Conservation (phyloP, 768 basidiomycete species). For the Kwoniella heveanensis region DNA sequence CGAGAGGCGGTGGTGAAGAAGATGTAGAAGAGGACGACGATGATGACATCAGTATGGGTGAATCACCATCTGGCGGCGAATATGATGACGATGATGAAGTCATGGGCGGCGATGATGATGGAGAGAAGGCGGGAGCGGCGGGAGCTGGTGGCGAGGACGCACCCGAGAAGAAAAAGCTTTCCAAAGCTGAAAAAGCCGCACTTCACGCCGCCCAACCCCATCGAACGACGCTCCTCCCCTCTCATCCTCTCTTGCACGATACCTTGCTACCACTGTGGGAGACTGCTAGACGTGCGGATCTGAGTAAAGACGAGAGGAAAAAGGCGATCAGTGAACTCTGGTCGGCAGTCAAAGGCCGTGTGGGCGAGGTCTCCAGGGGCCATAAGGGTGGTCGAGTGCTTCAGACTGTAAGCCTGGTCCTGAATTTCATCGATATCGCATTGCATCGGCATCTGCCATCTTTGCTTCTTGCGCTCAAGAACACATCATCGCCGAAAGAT, state of each 20-base stretch:
- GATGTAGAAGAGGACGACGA: slow-evolving; percentile 32
- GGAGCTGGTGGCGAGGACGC: slow-evolving; percentile 16
- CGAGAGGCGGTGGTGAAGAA: slow-evolving; percentile 36
- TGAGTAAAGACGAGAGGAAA: slow-evolving; percentile 70
- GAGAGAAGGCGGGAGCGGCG: slow-evolving; percentile 9
- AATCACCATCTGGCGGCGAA: slow-evolving; percentile 20
- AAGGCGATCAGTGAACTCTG: slow-evolving; percentile 75
- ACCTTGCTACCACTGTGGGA: slow-evolving; percentile 54
- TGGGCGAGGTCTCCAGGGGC: slow-evolving; percentile 83
- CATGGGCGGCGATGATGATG: slow-evolving; percentile 35
- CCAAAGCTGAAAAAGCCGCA: slow-evolving; percentile 50
- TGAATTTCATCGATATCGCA: too few relatives aligned
- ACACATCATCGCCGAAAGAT: too few relatives aligned
- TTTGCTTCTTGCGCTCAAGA: too few relatives aligned
- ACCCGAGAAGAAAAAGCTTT: slow-evolving; percentile 40
- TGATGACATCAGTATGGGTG: slow-evolving; percentile 27
- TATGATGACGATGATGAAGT: slow-evolving; percentile 28
- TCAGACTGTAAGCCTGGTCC: slow-evolving; percentile 61
- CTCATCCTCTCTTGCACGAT: slow-evolving; percentile 51
- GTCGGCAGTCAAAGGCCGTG: slow-evolving; percentile 73
- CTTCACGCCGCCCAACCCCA: slow-evolving; percentile 55
- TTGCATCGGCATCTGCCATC: too few relatives aligned
- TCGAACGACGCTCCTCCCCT: slow-evolving; percentile 52
- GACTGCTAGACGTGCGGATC: slow-evolving; percentile 49
- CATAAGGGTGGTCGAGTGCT: slow-evolving; percentile 76